phyloP scores from a whole-genome alignment of 805 yeast genomes.

The Yamadazyma philogaea region DNA sequence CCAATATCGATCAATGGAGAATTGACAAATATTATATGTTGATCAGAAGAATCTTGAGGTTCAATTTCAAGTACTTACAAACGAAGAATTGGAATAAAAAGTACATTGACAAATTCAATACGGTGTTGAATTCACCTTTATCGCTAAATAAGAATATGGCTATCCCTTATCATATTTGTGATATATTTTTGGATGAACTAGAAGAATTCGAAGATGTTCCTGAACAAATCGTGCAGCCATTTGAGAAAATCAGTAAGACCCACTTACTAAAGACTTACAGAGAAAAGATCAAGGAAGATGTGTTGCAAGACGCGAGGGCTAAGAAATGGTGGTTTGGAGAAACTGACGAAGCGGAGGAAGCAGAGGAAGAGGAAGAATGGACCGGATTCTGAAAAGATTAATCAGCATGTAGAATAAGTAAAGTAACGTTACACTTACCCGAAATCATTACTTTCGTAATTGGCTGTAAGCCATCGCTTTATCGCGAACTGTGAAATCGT shows the following conservation, averaged over 20 bases:
- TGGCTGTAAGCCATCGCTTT: no score
- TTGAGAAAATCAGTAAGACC: constrained; percentile 48
- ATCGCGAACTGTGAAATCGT: no score
- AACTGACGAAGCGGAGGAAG: constrained; percentile 16
- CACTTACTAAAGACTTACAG: constrained; percentile 61
- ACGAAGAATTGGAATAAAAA: constrained; percentile 52
- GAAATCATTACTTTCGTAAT: no score
- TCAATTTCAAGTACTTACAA: constrained; percentile 56
- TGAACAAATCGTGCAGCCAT: constrained; percentile 53
- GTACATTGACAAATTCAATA: constrained; percentile 45
- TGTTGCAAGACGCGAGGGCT: constrained; percentile 63
- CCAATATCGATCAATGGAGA: constrained; percentile 77
- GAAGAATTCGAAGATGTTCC: constrained; percentile 64
- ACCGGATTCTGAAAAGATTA: constrained; percentile 26
- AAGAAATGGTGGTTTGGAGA: constrained; percentile 57
- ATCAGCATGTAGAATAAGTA: constrained; percentile 3
- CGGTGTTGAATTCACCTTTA: constrained; percentile 45
- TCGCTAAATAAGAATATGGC: constrained; percentile 63
- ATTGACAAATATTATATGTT: constrained; percentile 82
- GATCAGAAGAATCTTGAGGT: constrained; percentile 71
- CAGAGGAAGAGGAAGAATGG: constrained; percentile 23
- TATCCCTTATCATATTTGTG: constrained; percentile 79
- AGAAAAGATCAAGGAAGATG: constrained; percentile 60
- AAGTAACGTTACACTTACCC: no score
- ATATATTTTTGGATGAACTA: constrained; percentile 80